phyloP scores from a whole-genome alignment of 495 filamentous ascomycete species.

The Rostrohypoxylon terebratum region DNA sequence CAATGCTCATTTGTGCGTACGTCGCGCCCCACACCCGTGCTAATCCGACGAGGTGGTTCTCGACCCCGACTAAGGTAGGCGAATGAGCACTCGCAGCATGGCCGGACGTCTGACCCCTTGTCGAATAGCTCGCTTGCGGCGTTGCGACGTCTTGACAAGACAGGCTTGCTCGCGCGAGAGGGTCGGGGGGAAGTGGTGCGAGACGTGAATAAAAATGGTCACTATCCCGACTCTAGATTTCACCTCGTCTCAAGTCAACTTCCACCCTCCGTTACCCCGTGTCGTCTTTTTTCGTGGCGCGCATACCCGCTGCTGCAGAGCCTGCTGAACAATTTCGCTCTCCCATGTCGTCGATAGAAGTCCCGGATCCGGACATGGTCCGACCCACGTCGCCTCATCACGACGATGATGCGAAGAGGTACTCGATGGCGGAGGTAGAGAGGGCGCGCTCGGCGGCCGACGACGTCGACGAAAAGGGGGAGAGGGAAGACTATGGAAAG shows the following conservation, averaged over 20 bases:
- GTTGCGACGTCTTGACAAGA: constrained; percentile 29
- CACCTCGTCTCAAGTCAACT: neutral
- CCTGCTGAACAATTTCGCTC: constrained; percentile 10
- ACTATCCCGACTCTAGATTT: constrained; percentile 16
- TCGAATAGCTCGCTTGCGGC: constrained; percentile 35
- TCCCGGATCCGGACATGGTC: constrained; percentile 38
- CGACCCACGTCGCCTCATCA: constrained; percentile 21
- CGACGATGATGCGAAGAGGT: constrained; percentile 43
- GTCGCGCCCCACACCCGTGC: constrained; percentile 21
- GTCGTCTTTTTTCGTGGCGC: constrained; percentile 7
- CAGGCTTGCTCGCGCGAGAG: constrained; percentile 20
- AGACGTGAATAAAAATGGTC: constrained; percentile 39
- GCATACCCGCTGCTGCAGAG: neutral
- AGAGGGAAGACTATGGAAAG: constrained; percentile 63
- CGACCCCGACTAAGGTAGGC: constrained; percentile 23
- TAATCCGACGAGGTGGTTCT: constrained; percentile 33
- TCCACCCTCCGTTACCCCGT: neutral
- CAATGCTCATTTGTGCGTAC: constrained; percentile 25
- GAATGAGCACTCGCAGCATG: constrained; percentile 26
- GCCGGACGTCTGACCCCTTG: constrained; percentile 29
- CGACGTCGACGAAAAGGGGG: constrained; percentile 57
- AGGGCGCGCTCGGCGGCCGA: constrained; percentile 54
- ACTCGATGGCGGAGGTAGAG: constrained; percentile 64
- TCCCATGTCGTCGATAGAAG: constrained; percentile 39
- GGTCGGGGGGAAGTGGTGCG: constrained; percentile 28